Evolutionary conservation across 345 rosid genomes (phyloP), one percentile per base, ranked within the genome.

Genomic region (Moringa oleifera): DNA sequence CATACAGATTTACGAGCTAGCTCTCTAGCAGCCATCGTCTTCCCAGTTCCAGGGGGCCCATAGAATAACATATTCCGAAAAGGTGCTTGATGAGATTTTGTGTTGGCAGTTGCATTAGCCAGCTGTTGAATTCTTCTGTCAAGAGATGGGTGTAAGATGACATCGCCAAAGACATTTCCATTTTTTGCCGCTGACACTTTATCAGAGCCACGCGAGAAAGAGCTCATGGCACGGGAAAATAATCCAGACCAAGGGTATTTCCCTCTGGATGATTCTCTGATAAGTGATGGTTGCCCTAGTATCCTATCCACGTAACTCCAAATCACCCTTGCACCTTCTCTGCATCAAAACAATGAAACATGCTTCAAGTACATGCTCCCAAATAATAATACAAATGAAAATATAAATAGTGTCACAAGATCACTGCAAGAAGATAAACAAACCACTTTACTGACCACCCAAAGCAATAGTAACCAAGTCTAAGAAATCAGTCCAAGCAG

Each of bases 1-100:
- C 89, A 73, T 90, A 93, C 97, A 69, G 99, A 94, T 90, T 80
- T 86, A 46, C 71, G 75, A 63, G 96, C 96, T 53, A 90, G 77
- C 73, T 94, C 96, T 75, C 96, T 82, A 49, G 99, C 99, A 70
- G 96, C 99, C 97, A 94, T 90, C 28, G 99, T 90, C 77, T 94
- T 94, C 64, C 99, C 99, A 23, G 99, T 94, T 71, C 99, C 99
- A 55, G 99, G 99, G 55, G 99, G 99, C 37, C 99, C 99, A 54
- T 90, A 88, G 74, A 94, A 90, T 59, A 94, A 90, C 91, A 94
- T 85, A 72, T 94, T 94, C 57, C 97, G 81, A 63, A 86, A 94
- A 15, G 99, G 99, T 33, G 99, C 97, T 63, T 88, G 83, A 73
- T 94, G 99, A 22, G 92, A 72, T 79, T 94, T 94, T 18, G 99